A percentile compares a stretch with the other conserved stretches of the same genome.
Conservation (phyloP, 2,329 filamentous ascomycete species). For the Lecanicillium sp. region DNA sequence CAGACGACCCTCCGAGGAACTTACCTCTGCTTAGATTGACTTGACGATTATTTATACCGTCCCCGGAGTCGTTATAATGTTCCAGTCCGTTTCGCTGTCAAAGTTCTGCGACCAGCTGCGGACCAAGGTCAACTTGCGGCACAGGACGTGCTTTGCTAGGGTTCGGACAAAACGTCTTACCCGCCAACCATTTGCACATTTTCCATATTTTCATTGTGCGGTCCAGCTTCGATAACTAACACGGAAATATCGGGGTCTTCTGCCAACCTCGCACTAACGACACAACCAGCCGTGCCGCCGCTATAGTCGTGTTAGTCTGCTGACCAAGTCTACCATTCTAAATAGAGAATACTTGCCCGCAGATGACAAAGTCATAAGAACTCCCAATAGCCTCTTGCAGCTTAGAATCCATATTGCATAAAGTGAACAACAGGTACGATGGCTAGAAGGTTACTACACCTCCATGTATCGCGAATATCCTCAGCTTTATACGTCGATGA, state of each 20-base stretch:
- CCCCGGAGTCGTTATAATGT: slow-evolving; percentile 33
- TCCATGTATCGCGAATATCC: too few relatives aligned
- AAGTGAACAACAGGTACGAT: too few relatives aligned
- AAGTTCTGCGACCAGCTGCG: slow-evolving; percentile 35
- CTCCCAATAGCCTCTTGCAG: neutral
- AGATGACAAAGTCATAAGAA: slow-evolving; percentile 25
- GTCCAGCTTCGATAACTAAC: slow-evolving; percentile 28
- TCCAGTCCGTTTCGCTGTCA: slow-evolving; percentile 42
- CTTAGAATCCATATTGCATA: neutral
- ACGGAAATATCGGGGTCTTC: slow-evolving; percentile 21
- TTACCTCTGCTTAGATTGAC: slow-evolving; percentile 40
- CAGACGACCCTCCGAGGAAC: slow-evolving; percentile 40
- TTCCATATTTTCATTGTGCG: slow-evolving; percentile 33
- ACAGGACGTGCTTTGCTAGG: too few relatives aligned
- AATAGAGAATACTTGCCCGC: slow-evolving; percentile 23
- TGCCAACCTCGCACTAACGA: slow-evolving; percentile 27
- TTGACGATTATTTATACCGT: slow-evolving; percentile 30
- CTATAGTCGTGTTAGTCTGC: slow-evolving; percentile 9
- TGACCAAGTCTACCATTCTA: neutral
- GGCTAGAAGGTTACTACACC: too few relatives aligned
- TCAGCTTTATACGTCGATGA: too few relatives aligned
- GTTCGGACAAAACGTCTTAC: slow-evolving; percentile 16
- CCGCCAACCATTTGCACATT: slow-evolving; percentile 43
- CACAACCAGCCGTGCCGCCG: slow-evolving; percentile 28
- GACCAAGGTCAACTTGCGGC: neutral